Conservation (phyloP, 495 filamentous ascomycete genomes). For the Xylaria venustula region DNA sequence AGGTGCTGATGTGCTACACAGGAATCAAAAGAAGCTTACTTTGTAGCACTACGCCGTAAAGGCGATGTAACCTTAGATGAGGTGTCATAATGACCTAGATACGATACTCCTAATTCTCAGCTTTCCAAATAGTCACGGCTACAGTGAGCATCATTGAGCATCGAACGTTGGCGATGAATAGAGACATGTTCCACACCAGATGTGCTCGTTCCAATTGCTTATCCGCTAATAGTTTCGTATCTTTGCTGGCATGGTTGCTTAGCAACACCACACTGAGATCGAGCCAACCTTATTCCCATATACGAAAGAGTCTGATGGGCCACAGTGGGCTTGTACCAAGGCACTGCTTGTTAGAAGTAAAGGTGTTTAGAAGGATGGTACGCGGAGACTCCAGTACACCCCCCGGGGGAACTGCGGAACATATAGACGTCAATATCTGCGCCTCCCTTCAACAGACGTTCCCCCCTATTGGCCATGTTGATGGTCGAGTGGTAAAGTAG, state of each 20-base stretch:
- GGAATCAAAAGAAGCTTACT: slow-evolving; percentile 90
- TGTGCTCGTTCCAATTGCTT: not conserved
- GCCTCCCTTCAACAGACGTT: too few species aligned
- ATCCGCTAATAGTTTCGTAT: not conserved
- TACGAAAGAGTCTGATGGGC: slow-evolving; percentile 15
- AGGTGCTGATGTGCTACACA: slow-evolving; percentile 34
- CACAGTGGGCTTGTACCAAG: slow-evolving; percentile 12
- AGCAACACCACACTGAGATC: slow-evolving; percentile 25
- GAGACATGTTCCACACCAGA: not conserved
- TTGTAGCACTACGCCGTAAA: slow-evolving; percentile 70
- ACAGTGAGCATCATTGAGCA: not conserved
- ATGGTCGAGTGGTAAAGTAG: too few species aligned
- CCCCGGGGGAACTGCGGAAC: too few species aligned
- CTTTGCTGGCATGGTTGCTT: not conserved
- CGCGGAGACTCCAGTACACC: not conserved
- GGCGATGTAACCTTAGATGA: slow-evolving; percentile 30
- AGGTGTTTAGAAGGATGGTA: slow-evolving; percentile 14
- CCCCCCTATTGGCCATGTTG: too few species aligned
- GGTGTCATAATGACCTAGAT: not conserved
- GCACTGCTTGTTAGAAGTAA: slow-evolving; percentile 15
- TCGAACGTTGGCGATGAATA: not conserved
- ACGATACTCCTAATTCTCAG: not conserved
- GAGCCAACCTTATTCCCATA: slow-evolving; percentile 18
- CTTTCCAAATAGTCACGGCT: not conserved
- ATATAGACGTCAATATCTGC: too few species aligned